Percentiles rank a stretch among this genome's conserved stretches.
phyloP scores from a whole-genome alignment of 1,284 basidiomycete genomes.

The Malassezia slooffiae region DNA sequence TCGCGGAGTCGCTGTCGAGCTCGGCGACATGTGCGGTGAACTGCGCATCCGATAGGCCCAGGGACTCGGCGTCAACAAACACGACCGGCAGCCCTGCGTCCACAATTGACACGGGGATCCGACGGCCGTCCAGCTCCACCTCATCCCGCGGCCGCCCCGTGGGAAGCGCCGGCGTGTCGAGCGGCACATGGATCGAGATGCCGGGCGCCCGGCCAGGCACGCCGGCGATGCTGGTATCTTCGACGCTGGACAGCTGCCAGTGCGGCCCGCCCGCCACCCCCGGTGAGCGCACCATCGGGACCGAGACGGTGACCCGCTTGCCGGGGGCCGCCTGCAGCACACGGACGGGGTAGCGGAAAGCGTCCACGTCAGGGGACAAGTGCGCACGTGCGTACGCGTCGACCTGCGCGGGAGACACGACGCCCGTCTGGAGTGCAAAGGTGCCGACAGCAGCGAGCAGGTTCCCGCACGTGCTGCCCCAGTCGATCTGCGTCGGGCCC shows the following conservation, averaged over 20 bases:
- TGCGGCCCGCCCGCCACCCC: too few species aligned
- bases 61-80: conserved; percentile 24
- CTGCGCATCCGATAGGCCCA: conserved; percentile 8
- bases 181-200: conserved; percentile 32
- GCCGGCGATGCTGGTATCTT: conserved; percentile 32
- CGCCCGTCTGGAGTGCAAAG: conserved; percentile 21
- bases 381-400: neutral
- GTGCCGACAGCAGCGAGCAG: conserved; percentile 38
- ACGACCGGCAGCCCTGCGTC: conserved; percentile 39
- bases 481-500: conserved; percentile 23
- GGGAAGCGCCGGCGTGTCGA: conserved; percentile 17
- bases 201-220: conserved; percentile 36
- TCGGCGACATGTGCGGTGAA: conserved; percentile 17
- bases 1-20: conserved; percentile 22
- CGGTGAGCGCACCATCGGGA: conserved; percentile 21
- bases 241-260: conserved; percentile 21
- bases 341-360: conserved; percentile 17
- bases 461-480: conserved; percentile 42
- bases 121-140: conserved; percentile 14
- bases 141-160: conserved; percentile 26
- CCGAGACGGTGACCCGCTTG: conserved; percentile 26
- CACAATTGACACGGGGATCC: conserved; percentile 24
- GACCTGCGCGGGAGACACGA: conserved; percentile 4
- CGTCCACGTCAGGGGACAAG: conserved; percentile 4
- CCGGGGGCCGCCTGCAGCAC: conserved; percentile 29